These are phyloP conservation scores for Ceratonia siliqua DNA, from an alignment of 306 rosid species.

Conservation along the genomic window DNA sequence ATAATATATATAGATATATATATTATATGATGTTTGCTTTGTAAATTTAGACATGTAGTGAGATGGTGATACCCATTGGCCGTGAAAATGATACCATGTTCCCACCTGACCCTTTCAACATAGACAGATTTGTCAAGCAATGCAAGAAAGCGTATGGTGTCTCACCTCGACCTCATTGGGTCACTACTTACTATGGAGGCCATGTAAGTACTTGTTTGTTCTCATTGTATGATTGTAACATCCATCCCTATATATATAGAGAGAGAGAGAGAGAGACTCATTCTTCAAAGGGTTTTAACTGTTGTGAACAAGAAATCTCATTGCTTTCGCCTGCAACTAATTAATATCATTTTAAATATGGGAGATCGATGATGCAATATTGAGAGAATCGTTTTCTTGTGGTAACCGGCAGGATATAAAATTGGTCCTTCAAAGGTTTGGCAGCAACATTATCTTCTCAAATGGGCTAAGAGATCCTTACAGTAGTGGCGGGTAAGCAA, in stretches of 20 bases:
- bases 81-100: slow-evolving; percentile 45
- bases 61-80: slow-evolving; percentile 45
- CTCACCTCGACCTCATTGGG: slow-evolving; percentile 63
- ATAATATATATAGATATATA: too few species aligned
- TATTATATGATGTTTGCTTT: too few species aligned
- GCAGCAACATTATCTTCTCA: slow-evolving; percentile 71
- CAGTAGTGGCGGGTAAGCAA: slow-evolving; percentile 57
- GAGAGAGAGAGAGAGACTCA: too few species aligned
- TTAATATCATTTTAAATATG: not conserved
- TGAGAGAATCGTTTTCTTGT: not conserved
- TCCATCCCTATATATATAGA: too few species aligned
- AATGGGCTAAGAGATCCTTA: slow-evolving; percentile 74
- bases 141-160: slow-evolving; percentile 52
- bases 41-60: slow-evolving; percentile 32
- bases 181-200: slow-evolving; percentile 65
- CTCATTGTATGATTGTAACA: not conserved
- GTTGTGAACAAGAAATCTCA: not conserved
- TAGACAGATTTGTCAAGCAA: not conserved
- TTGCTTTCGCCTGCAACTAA: not conserved
- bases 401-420: slow-evolving; percentile 48
- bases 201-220: slow-evolving; percentile 43
- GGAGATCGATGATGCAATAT: too few species aligned
- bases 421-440: slow-evolving; percentile 50
- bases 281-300: not conserved
- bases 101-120: slow-evolving; percentile 26